Conservation (phyloP, 805 yeast genomes). For the Jamesozyma jinghongensis region DNA sequence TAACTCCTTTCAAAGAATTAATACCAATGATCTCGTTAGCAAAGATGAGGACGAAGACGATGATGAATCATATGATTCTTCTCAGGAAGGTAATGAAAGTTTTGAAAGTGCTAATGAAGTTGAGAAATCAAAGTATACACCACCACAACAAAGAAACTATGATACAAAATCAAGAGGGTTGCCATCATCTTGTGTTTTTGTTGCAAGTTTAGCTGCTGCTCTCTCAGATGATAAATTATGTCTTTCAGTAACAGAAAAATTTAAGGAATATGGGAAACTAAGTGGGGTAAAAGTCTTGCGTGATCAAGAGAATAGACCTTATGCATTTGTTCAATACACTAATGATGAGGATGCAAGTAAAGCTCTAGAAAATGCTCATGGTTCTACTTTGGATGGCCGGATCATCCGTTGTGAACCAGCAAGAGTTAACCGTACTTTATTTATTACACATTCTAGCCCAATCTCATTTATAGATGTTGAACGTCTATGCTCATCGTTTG, state of each 20-base stretch:
- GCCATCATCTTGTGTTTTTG: constrained; percentile 84
- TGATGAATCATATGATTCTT: background rate
- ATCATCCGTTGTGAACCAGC: constrained; percentile 84
- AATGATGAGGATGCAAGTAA: constrained; percentile 57
- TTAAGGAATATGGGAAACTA: constrained; percentile 61
- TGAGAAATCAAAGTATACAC: background rate
- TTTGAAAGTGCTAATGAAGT: constrained; percentile 1
- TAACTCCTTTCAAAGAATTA: background rate
- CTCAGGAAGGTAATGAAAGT: too few species aligned
- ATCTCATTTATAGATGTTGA: constrained; percentile 31
- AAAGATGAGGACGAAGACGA: constrained; percentile 2
- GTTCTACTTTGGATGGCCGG: constrained; percentile 61
- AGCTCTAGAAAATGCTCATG: constrained; percentile 65
- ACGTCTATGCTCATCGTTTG: constrained; percentile 42
- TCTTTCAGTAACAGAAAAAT: constrained; percentile 58
- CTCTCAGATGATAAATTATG: constrained; percentile 64
- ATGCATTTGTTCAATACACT: constrained; percentile 84
- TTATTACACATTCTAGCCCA: constrained; percentile 33
- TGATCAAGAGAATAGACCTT: constrained; percentile 76
- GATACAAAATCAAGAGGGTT: constrained; percentile 36
- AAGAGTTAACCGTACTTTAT: constrained; percentile 79
- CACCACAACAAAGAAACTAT: background rate
- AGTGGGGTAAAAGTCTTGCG: constrained; percentile 72
- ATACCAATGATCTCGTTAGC: background rate
- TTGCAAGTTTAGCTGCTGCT: constrained; percentile 65